Conservation (phyloP, 23 red algal species). For the Cyanidium caldarium region DNA sequence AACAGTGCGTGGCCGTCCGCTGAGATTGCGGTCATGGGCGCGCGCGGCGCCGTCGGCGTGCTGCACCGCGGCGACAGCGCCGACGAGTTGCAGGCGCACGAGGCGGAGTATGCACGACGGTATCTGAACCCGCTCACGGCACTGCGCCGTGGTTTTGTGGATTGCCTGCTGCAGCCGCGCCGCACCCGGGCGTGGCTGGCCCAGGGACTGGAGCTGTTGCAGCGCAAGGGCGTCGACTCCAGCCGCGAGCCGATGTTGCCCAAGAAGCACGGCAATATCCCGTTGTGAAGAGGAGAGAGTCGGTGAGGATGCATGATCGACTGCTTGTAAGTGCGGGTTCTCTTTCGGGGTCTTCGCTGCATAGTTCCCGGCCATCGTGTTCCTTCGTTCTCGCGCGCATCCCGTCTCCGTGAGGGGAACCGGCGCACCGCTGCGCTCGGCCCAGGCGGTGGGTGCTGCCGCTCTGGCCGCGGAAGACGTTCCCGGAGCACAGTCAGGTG, state of each 20-base stretch:
- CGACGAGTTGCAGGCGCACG: not conserved
- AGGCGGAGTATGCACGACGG: constrained; percentile 7
- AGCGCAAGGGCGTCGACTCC: not conserved
- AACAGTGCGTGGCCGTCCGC: constrained; percentile 40
- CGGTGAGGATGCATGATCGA: too few relatives aligned
- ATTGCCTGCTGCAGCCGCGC: constrained; percentile 18
- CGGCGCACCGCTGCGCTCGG: too few relatives aligned
- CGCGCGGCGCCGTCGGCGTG: constrained; percentile 21
- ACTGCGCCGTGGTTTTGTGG: constrained; percentile 28
- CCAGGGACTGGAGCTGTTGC: constrained; percentile 11
- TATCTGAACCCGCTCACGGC: constrained; percentile 9
- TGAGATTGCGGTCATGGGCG: constrained; percentile 52
- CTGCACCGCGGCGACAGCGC: not conserved
- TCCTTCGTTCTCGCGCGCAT: too few relatives aligned
- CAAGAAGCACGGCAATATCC: constrained; percentile 44
- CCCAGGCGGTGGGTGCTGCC: too few relatives aligned
- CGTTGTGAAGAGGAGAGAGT: constrained; percentile 12
- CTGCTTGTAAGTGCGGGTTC: too few relatives aligned
- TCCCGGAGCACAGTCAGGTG: too few relatives aligned
- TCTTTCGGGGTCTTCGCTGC: too few relatives aligned
- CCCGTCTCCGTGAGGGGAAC: too few relatives aligned
- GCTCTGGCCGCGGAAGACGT: too few relatives aligned
- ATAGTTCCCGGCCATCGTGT: too few relatives aligned
- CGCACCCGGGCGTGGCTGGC: constrained; percentile 17
- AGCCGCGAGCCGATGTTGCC: not conserved